Base-by-base conservation (phyloP, 345 rosid species). In the Viola odorata region DNA sequence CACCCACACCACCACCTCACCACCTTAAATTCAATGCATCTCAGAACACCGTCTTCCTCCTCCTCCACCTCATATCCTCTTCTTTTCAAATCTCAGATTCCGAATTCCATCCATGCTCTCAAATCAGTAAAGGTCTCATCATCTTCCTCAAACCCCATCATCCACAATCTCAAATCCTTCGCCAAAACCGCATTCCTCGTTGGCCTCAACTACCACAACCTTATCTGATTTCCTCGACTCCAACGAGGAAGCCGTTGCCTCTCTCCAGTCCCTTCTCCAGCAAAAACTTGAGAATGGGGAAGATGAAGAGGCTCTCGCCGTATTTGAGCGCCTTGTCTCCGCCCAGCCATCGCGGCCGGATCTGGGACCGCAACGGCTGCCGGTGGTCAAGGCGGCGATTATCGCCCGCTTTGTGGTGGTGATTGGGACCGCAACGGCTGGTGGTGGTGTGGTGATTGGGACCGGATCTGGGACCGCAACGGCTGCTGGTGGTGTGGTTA, bases 241-340 rank as follows among this genome's bases (percentile, higher is more conserved):
- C 7, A 80, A 70, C 6, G 60, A 73, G 12, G 87, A 84, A 49
- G 89, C 94, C 12, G 50, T 80, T 12, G 77, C 80, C 37, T 71
- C 82, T 5, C 78, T 87, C n/a, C 84, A 82, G 60, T 71, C 81
- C 8, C 75, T 85, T 5, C 47, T 91, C 37, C 82, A 85, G 69
- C 80, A 80, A 57, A 85, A 87, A 84, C 86, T 91, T 11, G 88
- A 87, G 63, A 80, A 57, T 1, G 84, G 89, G n/a, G 89, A 87
- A 57, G 85, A 89, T 15, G 83, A 84, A 23, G 92, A 85, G 57
- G 87, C 94, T 61, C 74, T 87, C 7, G 63, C 60, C 41, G 54
- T 84, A 9, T 53, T 89, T 42, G 73, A 76, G 50, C 83, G 72
- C 5, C 53, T 91, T 14, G 85, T 75, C 5, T 53, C 71, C 0